phyloP scores from a whole-genome alignment of 1,139 yeast genomes.

The Kluyveromyces sp. region DNA sequence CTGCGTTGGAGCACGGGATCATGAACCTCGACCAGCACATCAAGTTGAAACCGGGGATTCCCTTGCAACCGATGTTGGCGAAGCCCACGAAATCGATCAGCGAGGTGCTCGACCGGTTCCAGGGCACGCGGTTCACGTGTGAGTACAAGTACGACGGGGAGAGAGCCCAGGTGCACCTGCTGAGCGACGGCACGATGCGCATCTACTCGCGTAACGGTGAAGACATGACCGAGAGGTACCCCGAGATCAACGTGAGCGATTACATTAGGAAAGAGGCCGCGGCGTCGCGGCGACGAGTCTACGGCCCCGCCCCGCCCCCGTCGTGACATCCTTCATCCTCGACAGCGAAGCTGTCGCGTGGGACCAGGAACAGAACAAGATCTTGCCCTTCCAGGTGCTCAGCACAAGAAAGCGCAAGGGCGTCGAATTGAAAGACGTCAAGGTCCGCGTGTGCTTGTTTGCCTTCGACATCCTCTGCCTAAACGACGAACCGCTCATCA shows the following conservation, averaged over 20 bases:
- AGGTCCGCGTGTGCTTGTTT: conserved; percentile 83
- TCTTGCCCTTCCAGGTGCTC: conserved; percentile 85
- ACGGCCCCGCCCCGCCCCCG: too few relatives aligned
- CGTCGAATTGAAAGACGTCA: conserved; percentile 78
- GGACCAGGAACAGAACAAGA: conserved; percentile 68
- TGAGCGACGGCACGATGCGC: conserved; percentile 57
- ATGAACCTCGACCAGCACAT: conserved; percentile 58
- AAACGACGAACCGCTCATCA: conserved; percentile 64
- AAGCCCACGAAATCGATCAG: conserved; percentile 91
- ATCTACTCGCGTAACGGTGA: conserved; percentile 93
- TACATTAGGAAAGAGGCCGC: conserved; percentile 38
- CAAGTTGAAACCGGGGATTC: conserved; percentile 82
- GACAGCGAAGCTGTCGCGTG: conserved; percentile 99
- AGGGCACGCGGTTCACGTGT: conserved; percentile 80
- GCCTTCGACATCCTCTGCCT: conserved; percentile 79
- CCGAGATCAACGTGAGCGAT: conserved; percentile 72
- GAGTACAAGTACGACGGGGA: conserved; percentile 98
- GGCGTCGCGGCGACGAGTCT: conserved; percentile 10
- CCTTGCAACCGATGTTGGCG: conserved; percentile 96
- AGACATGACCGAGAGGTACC: conserved; percentile 93
- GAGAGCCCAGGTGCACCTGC: conserved; percentile 85
- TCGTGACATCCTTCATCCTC: conserved; percentile 49
- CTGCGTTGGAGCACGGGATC: conserved; percentile 63
- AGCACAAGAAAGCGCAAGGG: conserved; percentile 93
- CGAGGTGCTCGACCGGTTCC: conserved; percentile 84